Evolutionary conservation across 805 yeast species (phyloP), one percentile per base, ranked within the genome.

Genomic region (Barnettozyma pratensis): DNA sequence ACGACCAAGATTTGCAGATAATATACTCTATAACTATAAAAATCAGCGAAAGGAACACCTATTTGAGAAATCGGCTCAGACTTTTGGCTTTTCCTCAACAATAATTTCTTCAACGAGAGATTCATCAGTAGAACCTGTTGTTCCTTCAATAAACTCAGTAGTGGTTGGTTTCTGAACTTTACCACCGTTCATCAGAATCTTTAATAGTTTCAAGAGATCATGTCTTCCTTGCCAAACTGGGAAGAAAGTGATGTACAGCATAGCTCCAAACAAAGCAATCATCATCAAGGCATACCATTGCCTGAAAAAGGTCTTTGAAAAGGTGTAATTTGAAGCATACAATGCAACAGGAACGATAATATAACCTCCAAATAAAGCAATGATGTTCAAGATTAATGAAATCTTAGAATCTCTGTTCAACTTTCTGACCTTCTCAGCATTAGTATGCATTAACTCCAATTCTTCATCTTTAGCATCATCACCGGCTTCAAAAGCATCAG

Each of bases 321-420:
- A 65, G 14, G 61, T 65, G 36, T 66, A 65, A 19, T 62, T 54
- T 29, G 68, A 53, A 4, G 72, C 74, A 51, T 67, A 65, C 36
- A 66, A 54, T 0, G 67, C 61, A 32, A 61, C 49, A 1, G 72
- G 67, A 31, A 68, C 53, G 26, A 69, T 52, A 6, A 71, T 45
- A 48, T 63, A 67, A 19, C 61, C 66, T 3, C 67, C 65, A 25
- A 64, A 42, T 4, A 68, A 26, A 10, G 64, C 32, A 36, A 68
- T 57, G 11, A 54, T 28, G 42, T 79, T 76, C 35, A 76, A 60
- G 2, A 64, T 53, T 7, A 72, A 55, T 57, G 78, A 72, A 51
- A 74, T 66, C 30, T 62, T 56, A 7, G 70, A 65, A 36, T 75
- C 79, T 35, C 53, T 64, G 49, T 68, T 69, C 40, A 64, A 46